Conservation (phyloP, 2,329 filamentous ascomycete species). For the Penicillium griseofulvum region DNA sequence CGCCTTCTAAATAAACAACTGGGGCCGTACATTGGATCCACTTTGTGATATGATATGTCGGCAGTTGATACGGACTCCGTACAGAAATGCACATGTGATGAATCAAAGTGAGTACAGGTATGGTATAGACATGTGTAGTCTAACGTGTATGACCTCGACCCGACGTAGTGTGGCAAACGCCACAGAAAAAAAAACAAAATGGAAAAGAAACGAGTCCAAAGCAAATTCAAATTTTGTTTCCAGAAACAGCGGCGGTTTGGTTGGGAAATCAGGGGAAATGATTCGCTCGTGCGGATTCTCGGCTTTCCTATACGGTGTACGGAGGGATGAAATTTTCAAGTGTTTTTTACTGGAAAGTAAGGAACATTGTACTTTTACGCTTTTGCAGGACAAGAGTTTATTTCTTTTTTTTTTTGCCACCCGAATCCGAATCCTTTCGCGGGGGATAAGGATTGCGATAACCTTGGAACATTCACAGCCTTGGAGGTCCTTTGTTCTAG, state of each 20-base stretch:
- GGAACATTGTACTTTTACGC: too few species aligned
- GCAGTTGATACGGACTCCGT: background rate
- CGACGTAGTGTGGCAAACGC: background rate
- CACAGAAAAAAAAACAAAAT: background rate
- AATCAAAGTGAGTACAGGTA: too few species aligned
- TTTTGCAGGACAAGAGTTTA: background rate
- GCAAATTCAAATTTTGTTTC: background rate
- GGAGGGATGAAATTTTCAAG: background rate
- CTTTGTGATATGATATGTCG: background rate
- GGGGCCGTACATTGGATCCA: slow-evolving; percentile 7
- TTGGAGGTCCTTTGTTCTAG: too few species aligned
- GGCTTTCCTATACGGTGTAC: background rate
- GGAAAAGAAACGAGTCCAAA: background rate
- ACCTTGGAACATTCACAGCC: background rate
- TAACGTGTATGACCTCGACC: slow-evolving; percentile 4
- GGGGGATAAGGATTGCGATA: slow-evolving; percentile 8
- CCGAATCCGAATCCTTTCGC: slow-evolving; percentile 2
- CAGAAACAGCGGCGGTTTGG: background rate
- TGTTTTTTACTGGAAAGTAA: too few species aligned
- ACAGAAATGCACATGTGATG: too few species aligned
- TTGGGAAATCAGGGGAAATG: background rate
- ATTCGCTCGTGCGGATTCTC: background rate
- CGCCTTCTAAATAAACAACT: slow-evolving; percentile 9
- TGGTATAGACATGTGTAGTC: too few species aligned
- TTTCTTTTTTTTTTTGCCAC: slow-evolving; percentile 1